Base-by-base conservation (phyloP, 2,329 filamentous ascomycete genomes). In the Magnaporthiopsis incrustans region DNA sequence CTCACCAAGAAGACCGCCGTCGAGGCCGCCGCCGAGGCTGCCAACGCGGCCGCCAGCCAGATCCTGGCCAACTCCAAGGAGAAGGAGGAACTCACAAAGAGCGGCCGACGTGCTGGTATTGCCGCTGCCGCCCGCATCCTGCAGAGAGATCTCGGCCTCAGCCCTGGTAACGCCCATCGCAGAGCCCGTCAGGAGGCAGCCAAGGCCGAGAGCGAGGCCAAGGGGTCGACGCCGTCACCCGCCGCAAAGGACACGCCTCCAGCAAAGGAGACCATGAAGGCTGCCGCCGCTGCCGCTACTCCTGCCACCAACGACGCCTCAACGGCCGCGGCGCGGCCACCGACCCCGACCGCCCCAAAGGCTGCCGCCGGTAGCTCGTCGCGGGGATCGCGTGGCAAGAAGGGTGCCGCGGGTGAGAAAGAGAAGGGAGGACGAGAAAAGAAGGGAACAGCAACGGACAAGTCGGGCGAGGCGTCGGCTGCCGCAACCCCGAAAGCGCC, bases 91-190 rank as follows among this genome's bases (percentile, higher is more conserved):
- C 73, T 71, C 1, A 77, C 81, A 2, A 88, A 85, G 74, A 85
- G 33, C 14, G 33, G 80, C 65, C 82, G 84, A 33, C 79, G 83
- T 57, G 82, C 82, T 7, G 84, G 81, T n/a, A 87, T 88, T 63
- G 80, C 85, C 35, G 84, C 85, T 11, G 86, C 87, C 14, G 86
- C 86, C 14, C 81, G 85, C 22, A 85, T 89, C 63, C 70, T 90
- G 25, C 86, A 89, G 72, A 82, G 87, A 44, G 87, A 90, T 67
- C 78, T 89, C 25, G 86, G 86, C 26, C 79, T 89, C 1, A 87
- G 83, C 65, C 84, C 85, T 14, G 85, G 85, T 53, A 85, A 83
- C 69, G 83, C 86, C 18, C 84, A 87, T 72, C 79, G 86, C 65
- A 82, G 83, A 70, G 83, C 84, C 22, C 81, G 85, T 10, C 81